Base-by-base conservation (phyloP, 805 yeast genomes). In the Myxozyma monticola region DNA sequence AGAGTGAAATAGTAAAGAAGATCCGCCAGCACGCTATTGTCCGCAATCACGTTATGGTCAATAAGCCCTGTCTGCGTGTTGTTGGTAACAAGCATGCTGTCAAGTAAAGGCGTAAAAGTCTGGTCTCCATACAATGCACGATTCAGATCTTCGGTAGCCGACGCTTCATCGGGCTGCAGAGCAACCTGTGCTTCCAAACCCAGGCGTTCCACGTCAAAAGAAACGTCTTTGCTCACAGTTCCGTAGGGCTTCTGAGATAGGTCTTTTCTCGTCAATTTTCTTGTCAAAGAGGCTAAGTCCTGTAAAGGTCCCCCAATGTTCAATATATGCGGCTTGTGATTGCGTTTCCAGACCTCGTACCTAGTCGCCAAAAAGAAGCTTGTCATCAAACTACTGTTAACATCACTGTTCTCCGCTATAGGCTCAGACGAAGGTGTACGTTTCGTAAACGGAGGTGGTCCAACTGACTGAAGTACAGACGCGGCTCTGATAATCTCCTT, bases 41-140 rank as follows among this genome's bases (percentile, higher is more conserved):
- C 45, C 10, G 45, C 22, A 20, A 41, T 30, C 15, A 41, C 28
- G n/a, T 41, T 35, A 31, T 41, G 35, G 20, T 38, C 42, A 8
- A 26, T 14, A 20, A 38, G 18, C 7, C 28, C 42, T 15, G 15
- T 38, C 10, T 10, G 7, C 8, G 34, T 8, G 20, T 38, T 26
- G 18, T 38, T 38, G 14, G 26, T 22, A 12, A 10, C 17, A 4
- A 24, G 4, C 14, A 38, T 24, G 10, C 24, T 2, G 34, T 24
- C 15, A 14, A 38, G 17, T 8, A 38, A 34, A 7, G 42, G 42
- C 10, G 28, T 20, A 15, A 38, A 15, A 9, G 42, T 26, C 10
- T 26, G 12, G 15, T 25, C 14, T 8, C 21, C 21, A 12, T 28
- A 15, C n/a, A 38, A 24, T 15, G 42, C 42, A n/a, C 15, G 34